Conservation (phyloP, 257 asterid species). For the Solanum chiquidenum region DNA sequence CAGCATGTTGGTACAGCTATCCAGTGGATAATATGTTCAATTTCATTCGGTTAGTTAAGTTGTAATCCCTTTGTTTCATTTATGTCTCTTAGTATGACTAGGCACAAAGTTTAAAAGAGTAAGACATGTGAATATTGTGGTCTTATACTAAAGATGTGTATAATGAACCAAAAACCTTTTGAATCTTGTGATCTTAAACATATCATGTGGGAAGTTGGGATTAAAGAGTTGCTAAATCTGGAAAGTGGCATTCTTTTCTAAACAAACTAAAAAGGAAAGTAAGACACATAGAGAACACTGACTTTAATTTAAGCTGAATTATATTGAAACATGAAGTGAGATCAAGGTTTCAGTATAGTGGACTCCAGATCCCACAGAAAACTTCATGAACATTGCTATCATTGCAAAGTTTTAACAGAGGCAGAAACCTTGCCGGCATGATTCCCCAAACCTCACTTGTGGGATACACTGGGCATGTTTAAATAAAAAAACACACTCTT, state of each 20-base stretch:
- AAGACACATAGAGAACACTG: not conserved
- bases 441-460: not conserved
- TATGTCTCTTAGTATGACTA: not conserved
- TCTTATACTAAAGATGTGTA: not conserved
- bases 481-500: not conserved
- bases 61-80: not conserved
- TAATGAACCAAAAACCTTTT: not conserved
- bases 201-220: not conserved
- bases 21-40: not conserved
- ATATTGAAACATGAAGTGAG: not conserved
- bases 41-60: not conserved
- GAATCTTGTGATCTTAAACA: not conserved
- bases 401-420: not conserved
- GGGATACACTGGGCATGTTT: not conserved
- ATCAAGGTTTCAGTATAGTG: not conserved
- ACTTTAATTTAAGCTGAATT: not conserved
- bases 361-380: not conserved
- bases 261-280: not conserved
- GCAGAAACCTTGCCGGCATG: not conserved
- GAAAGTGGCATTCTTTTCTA: not conserved
- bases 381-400: not conserved
- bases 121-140: not conserved
- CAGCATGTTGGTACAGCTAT: not conserved
- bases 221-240: not conserved
- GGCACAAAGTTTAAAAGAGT: not conserved